These are phyloP conservation scores for Cinnamomum chago DNA, from an alignment of 164 flowering plant species.

Conservation along the genomic window DNA sequence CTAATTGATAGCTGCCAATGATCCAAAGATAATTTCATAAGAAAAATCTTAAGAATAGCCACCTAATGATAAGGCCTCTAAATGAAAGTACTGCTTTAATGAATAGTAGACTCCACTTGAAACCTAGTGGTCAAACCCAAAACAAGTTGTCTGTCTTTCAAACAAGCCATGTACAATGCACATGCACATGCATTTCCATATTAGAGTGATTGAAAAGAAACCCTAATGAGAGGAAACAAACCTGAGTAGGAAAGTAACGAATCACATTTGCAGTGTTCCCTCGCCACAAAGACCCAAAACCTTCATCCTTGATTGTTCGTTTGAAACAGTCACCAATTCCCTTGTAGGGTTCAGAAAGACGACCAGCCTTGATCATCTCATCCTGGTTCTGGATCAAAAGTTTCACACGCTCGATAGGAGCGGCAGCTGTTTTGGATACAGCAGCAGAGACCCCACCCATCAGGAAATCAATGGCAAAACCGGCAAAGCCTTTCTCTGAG, in stretches of 20 bases:
- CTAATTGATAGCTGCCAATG: too few relatives aligned
- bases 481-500: constrained; percentile 50
- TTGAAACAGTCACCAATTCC: constrained; percentile 80
- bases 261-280: constrained; percentile 88
- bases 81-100: too few relatives aligned
- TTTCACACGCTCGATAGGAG: constrained; percentile 88
- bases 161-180: too few relatives aligned
- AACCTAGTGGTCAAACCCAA: too few relatives aligned
- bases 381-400: constrained; percentile 89
- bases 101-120: too few relatives aligned
- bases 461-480: constrained; percentile 71
- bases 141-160: too few relatives aligned
- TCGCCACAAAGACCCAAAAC: constrained; percentile 65
- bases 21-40: too few relatives aligned
- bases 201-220: neutral
- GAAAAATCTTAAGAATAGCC: too few relatives aligned
- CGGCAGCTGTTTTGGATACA: constrained; percentile 83
- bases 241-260: constrained; percentile 94
- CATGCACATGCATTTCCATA: too few relatives aligned
- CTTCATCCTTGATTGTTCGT: constrained; percentile 69
- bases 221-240: constrained; percentile 9
- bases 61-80: too few relatives aligned
- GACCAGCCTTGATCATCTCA: constrained; percentile 74
- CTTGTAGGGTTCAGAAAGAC: constrained; percentile 81
- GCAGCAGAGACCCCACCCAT: constrained; percentile 95